phyloP scores from a whole-genome alignment of 805 yeast genomes.

The Pichia kluyveri region DNA sequence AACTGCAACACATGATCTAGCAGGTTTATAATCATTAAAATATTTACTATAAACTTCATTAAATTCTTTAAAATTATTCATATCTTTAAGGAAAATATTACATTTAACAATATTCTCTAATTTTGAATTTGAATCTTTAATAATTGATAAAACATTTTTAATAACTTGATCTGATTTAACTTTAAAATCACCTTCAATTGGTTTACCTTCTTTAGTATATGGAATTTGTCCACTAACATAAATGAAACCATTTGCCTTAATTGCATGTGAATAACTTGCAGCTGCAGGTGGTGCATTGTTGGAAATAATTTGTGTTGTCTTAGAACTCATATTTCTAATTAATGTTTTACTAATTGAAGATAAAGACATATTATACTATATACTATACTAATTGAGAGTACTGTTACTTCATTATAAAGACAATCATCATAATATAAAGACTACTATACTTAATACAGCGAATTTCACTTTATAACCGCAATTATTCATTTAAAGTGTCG shows the following conservation, averaged over 20 bases:
- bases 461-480: background rate
- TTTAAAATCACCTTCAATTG: conserved; percentile 65
- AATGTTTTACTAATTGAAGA: conserved; percentile 7
- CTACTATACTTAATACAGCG: too few species aligned
- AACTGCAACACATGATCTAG: conserved; percentile 97
- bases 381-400: too few species aligned
- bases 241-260: conserved; percentile 81
- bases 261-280: conserved; percentile 93
- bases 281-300: conserved; percentile 91
- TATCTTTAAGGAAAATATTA: conserved; percentile 86
- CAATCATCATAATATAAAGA: too few species aligned
- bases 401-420: too few species aligned
- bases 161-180: conserved; percentile 73
- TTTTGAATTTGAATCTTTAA: conserved; percentile 79
- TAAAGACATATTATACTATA: too few species aligned
- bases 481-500: background rate
- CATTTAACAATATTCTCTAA: conserved; percentile 80
- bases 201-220: conserved; percentile 71
- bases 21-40: conserved; percentile 77
- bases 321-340: conserved; percentile 23
- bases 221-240: conserved; percentile 96
- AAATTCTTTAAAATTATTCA: conserved; percentile 75
- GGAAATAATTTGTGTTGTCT: conserved; percentile 43
- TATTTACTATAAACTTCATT: conserved; percentile 77
- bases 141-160: conserved; percentile 58